A percentile compares a stretch with the other conserved stretches of the same genome.
Evolutionary conservation across 768 basidiomycete genomes (phyloP).

Genomic region (Mycena kentingensis): DNA sequence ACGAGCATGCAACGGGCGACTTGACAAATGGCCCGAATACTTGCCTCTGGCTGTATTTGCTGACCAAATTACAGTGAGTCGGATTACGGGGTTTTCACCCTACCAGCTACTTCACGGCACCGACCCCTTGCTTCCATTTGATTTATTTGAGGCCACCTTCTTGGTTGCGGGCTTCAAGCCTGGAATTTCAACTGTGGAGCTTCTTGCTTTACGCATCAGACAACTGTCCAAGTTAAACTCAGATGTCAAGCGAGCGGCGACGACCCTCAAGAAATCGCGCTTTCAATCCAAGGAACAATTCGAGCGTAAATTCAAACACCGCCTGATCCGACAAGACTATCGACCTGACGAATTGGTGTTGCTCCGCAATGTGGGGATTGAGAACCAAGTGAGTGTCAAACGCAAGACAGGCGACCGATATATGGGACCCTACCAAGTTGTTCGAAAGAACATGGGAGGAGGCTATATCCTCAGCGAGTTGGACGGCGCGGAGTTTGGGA

Average conservation of each 20-base stretch:
- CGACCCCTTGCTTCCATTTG: constrained; percentile 34
- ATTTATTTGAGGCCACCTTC: constrained; percentile 35
- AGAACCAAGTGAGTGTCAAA: constrained; percentile 13
- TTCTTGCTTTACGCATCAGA: constrained; percentile 23
- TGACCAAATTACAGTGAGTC: constrained; percentile 20
- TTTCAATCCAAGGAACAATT: constrained; percentile 28
- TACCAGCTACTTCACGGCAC: constrained; percentile 30
- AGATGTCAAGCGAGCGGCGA: constrained; percentile 23
- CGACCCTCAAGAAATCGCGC: constrained; percentile 18
- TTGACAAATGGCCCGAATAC: background rate
- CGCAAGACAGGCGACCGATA: constrained; percentile 25
- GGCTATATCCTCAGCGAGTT: constrained; percentile 15
- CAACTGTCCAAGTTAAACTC: constrained; percentile 24
- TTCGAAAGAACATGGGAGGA: constrained; percentile 15
- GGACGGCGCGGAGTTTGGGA: background rate
- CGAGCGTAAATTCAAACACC: constrained; percentile 17
- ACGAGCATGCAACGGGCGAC: background rate
- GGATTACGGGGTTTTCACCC: constrained; percentile 22
- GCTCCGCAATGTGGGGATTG: constrained; percentile 25
- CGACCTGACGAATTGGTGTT: constrained; percentile 26
- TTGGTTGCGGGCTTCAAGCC: constrained; percentile 22
- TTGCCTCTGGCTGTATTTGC: constrained; percentile 14
- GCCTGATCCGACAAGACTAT: constrained; percentile 18
- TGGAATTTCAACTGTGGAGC: constrained; percentile 12
- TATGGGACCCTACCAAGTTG: constrained; percentile 27